Percentiles rank a stretch among this genome's conserved stretches.
These are phyloP conservation scores for Fusarium sp. DNA, from an alignment of 2,329 filamentous ascomycete genomes.

Conservation along the genomic window DNA sequence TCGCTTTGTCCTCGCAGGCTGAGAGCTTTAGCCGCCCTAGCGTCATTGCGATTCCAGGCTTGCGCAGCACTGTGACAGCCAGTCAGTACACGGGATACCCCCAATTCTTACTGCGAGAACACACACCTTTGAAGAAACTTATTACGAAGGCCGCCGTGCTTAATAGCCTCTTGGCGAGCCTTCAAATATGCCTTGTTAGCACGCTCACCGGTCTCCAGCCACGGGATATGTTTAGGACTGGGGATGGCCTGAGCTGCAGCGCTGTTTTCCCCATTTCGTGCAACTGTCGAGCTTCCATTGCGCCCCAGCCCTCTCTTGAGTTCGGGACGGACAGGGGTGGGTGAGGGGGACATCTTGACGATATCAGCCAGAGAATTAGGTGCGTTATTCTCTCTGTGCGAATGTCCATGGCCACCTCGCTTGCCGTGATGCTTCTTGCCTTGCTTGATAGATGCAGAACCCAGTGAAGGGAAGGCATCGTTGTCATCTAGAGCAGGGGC, in stretches of 20 bases:
- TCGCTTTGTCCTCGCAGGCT: conserved; percentile 95
- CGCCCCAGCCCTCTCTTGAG: conserved; percentile 65
- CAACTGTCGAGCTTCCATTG: conserved; percentile 72
- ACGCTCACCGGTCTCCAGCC: conserved; percentile 91
- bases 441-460: conserved; percentile 77
- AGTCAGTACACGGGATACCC: background rate
- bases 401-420: conserved; percentile 81
- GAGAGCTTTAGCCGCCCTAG: conserved; percentile 92
- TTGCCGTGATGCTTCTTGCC: conserved; percentile 95
- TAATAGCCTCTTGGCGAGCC: conserved; percentile 93
- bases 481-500: conserved; percentile 89
- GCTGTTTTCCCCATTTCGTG: conserved; percentile 79
- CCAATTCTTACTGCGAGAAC: background rate
- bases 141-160: conserved; percentile 94
- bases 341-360: conserved; percentile 92
- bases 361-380: conserved; percentile 91
- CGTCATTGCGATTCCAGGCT: conserved; percentile 98
- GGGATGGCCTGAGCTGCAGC: conserved; percentile 84
- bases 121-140: conserved; percentile 93
- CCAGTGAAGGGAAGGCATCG: conserved; percentile 92
- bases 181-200: conserved; percentile 96
- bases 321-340: conserved; percentile 71
- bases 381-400: conserved; percentile 71
- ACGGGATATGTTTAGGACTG: conserved; percentile 90
- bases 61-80: conserved; percentile 78